Conservation (phyloP, 768 basidiomycete genomes). For the Tylopilus plumbeoviolaceoides region DNA sequence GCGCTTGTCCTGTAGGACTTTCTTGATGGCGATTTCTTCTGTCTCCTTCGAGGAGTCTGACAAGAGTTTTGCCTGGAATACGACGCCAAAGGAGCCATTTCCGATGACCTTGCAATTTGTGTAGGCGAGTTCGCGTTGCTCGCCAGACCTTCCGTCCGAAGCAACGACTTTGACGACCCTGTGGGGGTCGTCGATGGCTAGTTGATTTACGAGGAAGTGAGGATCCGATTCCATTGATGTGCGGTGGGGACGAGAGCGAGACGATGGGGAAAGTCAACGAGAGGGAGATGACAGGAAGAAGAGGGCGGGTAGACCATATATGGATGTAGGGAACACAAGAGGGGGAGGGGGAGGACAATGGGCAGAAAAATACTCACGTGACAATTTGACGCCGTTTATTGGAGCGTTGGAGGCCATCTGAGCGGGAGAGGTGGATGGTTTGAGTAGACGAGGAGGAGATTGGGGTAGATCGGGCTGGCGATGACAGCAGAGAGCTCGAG, state of each 20-base stretch:
- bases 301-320: slow-evolving; percentile 28
- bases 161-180: slow-evolving; percentile 94
- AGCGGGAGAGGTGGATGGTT: slow-evolving; percentile 5
- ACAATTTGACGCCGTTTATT: slow-evolving; percentile 86
- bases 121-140: slow-evolving; percentile 84
- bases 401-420: slow-evolving; percentile 73
- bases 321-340: slow-evolving; percentile 20
- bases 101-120: slow-evolving; percentile 98
- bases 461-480: slow-evolving; percentile 9
- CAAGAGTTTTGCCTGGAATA: slow-evolving; percentile 91
- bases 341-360: slow-evolving; percentile 14
- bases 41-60: slow-evolving; percentile 53
- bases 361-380: slow-evolving; percentile 52
- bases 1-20: slow-evolving; percentile 98
- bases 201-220: slow-evolving; percentile 23
- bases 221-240: slow-evolving; percentile 26
- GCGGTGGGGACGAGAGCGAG: slow-evolving; percentile 14
- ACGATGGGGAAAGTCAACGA: slow-evolving; percentile 38
- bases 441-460: neutral
- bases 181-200: slow-evolving; percentile 93
- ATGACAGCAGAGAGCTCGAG: neutral
- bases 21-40: slow-evolving; percentile 99
- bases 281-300: slow-evolving; percentile 22
- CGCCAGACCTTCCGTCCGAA: slow-evolving; percentile 90
- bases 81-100: slow-evolving; percentile 98